Conservation (phyloP, 163 green algal genomes). For the Scenedesmus sp. region DNA sequence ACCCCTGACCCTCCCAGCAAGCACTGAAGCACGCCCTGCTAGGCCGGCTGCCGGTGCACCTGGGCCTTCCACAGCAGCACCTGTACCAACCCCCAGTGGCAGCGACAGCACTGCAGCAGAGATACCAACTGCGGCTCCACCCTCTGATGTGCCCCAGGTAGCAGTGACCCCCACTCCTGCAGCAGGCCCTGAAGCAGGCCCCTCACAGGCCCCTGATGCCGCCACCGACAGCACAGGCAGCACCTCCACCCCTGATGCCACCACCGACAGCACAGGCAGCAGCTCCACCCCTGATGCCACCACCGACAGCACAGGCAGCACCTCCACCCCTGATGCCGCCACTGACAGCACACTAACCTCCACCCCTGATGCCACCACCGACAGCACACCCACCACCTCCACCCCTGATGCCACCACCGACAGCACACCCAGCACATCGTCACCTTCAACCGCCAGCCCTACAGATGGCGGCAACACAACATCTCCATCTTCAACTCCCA, state of each 20-base stretch:
- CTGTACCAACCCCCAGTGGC: not conserved
- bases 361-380: no score
- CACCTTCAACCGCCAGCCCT: not conserved
- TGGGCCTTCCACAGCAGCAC: not conserved
- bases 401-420: not conserved
- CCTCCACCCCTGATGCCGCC: not conserved
- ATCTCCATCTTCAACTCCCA: not conserved
- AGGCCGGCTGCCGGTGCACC: not conserved
- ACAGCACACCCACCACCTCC: not conserved
- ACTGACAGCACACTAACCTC: not conserved
- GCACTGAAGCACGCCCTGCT: not conserved
- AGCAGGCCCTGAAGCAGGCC: no score
- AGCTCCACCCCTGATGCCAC: no score
- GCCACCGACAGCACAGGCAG: not conserved
- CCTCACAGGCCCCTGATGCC: not conserved
- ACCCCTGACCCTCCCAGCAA: not conserved
- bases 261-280: not conserved
- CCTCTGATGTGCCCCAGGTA: not conserved
- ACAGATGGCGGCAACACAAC: not conserved
- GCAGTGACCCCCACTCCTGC: no score
- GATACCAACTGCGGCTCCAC: not conserved
- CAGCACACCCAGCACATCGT: not conserved
- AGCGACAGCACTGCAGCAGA: not conserved
- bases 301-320: not conserved
- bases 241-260: not conserved